These are phyloP conservation scores for Phlebiopsis gigantea DNA, from an alignment of 768 basidiomycete genomes.

Conservation along the genomic window DNA sequence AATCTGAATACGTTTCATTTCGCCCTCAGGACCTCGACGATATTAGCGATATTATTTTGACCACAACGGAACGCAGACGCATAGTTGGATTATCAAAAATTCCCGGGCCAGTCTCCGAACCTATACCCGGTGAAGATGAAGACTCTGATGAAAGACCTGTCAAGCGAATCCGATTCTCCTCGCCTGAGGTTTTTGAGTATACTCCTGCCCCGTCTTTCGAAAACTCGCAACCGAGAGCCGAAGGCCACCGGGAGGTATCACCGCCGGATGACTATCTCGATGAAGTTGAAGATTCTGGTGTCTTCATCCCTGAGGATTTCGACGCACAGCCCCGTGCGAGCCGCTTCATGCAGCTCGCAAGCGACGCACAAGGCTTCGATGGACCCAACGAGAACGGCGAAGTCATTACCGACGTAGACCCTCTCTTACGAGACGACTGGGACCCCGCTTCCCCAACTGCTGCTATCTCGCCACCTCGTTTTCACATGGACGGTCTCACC, in stretches of 20 bases:
- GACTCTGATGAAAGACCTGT: not conserved
- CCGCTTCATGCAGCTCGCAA: constrained; percentile 13
- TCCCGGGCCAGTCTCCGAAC: constrained; percentile 3
- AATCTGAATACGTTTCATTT: not conserved
- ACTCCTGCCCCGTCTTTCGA: not conserved
- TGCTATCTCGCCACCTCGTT: not conserved
- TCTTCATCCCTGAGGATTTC: constrained; percentile 5
- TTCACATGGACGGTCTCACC: not conserved
- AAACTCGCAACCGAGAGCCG: not conserved
- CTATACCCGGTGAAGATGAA: not conserved
- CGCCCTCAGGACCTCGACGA: constrained; percentile 19
- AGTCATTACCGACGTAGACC: constrained; percentile 19
- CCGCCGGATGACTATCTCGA: not conserved
- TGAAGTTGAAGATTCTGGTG: constrained; percentile 17
- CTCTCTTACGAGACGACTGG: constrained; percentile 10
- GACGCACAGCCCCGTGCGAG: not conserved
- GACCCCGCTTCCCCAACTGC: not conserved
- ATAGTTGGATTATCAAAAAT: constrained; percentile 15
- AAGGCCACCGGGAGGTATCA: too few species aligned
- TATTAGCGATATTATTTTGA: constrained; percentile 36
- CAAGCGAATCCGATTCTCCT: not conserved
- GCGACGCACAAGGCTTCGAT: constrained; percentile 19
- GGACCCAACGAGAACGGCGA: constrained; percentile 16
- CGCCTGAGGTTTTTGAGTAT: not conserved
- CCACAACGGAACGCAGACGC: constrained; percentile 35